Conservation (phyloP, 169 alveolate species). For the Besnoitia besnoiti region DNA sequence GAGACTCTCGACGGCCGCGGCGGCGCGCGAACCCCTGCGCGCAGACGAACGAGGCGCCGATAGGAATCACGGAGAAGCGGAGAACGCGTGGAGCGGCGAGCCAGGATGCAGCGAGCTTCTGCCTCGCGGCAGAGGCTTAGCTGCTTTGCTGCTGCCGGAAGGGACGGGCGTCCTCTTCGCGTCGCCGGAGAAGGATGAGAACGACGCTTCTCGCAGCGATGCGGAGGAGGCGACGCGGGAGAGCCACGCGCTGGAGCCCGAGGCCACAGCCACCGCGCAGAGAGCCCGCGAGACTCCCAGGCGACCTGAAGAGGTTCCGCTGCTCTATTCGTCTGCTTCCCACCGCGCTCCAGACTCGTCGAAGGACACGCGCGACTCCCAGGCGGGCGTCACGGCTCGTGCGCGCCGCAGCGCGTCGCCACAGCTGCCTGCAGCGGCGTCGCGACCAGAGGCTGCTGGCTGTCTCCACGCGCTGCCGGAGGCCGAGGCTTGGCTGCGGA, state of each 20-base stretch:
- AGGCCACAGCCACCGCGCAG: background rate
- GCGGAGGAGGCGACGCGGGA: too few relatives aligned
- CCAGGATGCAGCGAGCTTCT: background rate
- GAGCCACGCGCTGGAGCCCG: background rate
- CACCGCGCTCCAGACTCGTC: too few relatives aligned
- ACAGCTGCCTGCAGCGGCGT: too few relatives aligned
- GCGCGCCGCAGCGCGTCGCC: too few relatives aligned
- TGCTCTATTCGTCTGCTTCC: too few relatives aligned
- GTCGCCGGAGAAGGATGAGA: background rate
- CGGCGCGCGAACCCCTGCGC: background rate
- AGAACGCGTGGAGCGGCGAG: background rate
- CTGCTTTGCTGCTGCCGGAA: background rate
- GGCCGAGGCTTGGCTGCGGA: background rate
- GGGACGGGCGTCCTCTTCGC: background rate
- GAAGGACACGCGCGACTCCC: too few relatives aligned
- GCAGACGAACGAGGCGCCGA: background rate
- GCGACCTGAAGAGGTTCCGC: too few relatives aligned
- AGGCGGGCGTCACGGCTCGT: too few relatives aligned
- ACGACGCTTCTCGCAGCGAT: background rate
- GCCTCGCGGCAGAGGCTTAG: background rate
- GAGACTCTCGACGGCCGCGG: background rate
- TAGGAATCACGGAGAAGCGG: background rate
- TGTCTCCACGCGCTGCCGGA: background rate
- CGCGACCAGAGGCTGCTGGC: too few relatives aligned
- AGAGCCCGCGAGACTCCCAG: background rate